These are phyloP conservation scores for Cyberlindnera mycetangii DNA, from an alignment of 805 yeast species.

Conservation along the genomic window DNA sequence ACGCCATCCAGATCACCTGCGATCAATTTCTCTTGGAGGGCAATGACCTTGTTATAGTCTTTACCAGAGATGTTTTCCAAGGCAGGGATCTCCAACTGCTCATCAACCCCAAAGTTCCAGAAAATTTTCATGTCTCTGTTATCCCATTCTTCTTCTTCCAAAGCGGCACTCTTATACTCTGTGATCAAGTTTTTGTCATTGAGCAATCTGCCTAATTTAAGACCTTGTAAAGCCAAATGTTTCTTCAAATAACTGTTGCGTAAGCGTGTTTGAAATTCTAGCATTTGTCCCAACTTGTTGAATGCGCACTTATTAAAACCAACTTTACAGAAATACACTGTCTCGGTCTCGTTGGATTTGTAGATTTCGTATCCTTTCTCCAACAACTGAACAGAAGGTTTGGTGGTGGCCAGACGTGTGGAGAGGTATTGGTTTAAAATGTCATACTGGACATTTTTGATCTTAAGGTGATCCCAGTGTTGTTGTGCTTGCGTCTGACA, in stretches of 20 bases:
- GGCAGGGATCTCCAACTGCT: constrained; percentile 20
- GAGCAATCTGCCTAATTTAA: constrained; percentile 27
- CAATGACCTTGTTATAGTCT: constrained; percentile 16
- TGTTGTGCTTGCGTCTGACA: constrained; percentile 45
- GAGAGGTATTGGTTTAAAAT: constrained; percentile 54
- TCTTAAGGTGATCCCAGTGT: constrained; percentile 52
- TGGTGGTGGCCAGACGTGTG: constrained; percentile 44
- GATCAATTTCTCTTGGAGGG: constrained; percentile 15
- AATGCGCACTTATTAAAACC: constrained; percentile 60
- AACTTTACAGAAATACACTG: constrained; percentile 43
- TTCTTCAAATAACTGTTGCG: constrained; percentile 39
- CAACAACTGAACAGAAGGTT: constrained; percentile 40
- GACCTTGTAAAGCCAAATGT: constrained; percentile 28
- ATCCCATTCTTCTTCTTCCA: constrained; percentile 34
- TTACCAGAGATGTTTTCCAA: constrained; percentile 13
- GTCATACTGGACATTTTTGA: constrained; percentile 77
- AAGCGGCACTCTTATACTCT: constrained; percentile 30
- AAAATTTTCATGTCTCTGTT: constrained; percentile 58
- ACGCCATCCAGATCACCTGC: constrained; percentile 9
- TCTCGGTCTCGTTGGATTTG: constrained; percentile 49
- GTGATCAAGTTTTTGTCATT: constrained; percentile 28
- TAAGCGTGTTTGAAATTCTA: constrained; percentile 55
- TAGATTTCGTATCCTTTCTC: constrained; percentile 48
- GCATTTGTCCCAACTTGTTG: constrained; percentile 64
- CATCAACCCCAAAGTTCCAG: constrained; percentile 48